These are phyloP conservation scores for Phytophthora citricola DNA, from an alignment of 352 stramenopile genomes.

Conservation along the genomic window DNA sequence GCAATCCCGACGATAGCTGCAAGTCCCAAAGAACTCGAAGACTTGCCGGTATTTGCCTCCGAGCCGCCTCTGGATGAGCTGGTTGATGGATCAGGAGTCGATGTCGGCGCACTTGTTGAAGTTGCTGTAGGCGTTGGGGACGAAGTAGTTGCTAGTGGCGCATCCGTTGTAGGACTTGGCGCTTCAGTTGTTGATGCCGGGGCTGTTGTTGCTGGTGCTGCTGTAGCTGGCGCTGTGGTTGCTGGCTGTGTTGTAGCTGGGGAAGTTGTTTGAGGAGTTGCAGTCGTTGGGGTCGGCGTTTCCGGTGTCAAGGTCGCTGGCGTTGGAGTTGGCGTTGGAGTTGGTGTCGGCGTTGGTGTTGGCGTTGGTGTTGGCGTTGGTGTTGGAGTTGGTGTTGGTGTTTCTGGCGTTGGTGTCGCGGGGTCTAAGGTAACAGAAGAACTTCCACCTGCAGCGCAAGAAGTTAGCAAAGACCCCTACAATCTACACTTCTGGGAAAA, in stretches of 20 bases:
- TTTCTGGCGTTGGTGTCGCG: background rate
- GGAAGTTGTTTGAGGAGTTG: slow-evolving; percentile 3
- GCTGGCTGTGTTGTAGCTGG: background rate
- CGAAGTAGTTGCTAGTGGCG: background rate
- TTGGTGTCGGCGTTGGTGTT: background rate
- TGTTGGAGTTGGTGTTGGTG: background rate
- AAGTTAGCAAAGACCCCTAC: background rate
- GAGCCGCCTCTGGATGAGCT: slow-evolving; percentile 1
- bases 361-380: background rate
- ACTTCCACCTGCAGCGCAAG: background rate
- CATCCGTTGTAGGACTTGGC: background rate
- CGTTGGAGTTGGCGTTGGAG: background rate
- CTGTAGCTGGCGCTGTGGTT: background rate
- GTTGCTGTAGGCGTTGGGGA: background rate
- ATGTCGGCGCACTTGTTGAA: background rate
- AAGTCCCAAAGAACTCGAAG: slow-evolving; percentile 11
- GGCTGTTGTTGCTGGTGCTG: background rate
- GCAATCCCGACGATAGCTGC: slow-evolving; percentile 16
- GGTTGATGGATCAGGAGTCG: slow-evolving; percentile 2
- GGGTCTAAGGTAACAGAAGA: slow-evolving; percentile 4
- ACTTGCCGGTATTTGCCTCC: background rate
- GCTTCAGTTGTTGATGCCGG: background rate
- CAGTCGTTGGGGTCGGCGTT: background rate
- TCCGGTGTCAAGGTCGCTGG: background rate
- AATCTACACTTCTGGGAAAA: too few relatives aligned